Evolutionary conservation across 176 grass and related monocot genomes (phyloP).

Genomic region (Carex myosuroides): DNA sequence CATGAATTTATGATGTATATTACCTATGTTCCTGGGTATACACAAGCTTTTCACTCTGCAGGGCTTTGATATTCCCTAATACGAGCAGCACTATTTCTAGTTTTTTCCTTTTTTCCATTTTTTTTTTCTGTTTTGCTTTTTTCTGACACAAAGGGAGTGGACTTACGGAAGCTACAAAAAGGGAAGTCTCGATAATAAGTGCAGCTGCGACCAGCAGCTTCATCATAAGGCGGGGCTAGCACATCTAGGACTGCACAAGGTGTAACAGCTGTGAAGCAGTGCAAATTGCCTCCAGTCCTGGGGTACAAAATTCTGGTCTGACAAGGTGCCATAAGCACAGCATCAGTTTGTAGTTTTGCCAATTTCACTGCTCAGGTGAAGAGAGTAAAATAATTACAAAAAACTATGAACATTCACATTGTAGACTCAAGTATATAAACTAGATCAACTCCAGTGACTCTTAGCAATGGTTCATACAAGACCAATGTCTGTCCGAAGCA

Average conservation of each 20-base stretch:
- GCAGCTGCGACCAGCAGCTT: slow-evolving; percentile 54
- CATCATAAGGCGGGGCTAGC: slow-evolving; percentile 56
- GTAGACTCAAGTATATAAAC: slow-evolving; percentile 2
- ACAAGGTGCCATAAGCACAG: slow-evolving; percentile 29
- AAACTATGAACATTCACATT: neutral
- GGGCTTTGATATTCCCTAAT: neutral
- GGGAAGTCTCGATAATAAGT: slow-evolving; percentile 46
- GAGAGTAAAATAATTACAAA: neutral
- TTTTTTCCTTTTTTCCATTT: neutral
- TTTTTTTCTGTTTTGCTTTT: neutral
- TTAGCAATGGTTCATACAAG: neutral
- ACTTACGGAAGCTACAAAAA: slow-evolving; percentile 17
- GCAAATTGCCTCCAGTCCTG: slow-evolving; percentile 73
- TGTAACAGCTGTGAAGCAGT: slow-evolving; percentile 70
- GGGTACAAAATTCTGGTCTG: slow-evolving; percentile 69
- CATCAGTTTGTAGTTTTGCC: slow-evolving; percentile 66
- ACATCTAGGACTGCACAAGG: slow-evolving; percentile 86
- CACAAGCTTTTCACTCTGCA: neutral
- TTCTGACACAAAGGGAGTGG: neutral
- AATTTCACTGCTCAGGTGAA: slow-evolving; percentile 35
- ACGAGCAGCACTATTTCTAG: neutral
- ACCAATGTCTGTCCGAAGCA: neutral
- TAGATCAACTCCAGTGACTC: neutral
- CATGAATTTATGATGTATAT: neutral
- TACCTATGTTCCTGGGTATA: neutral